A percentile compares a stretch with the other conserved stretches of the same genome.
Evolutionary conservation across 192 early-diverging fungal species (phyloP).

Genomic region (Coemansia sp.): DNA sequence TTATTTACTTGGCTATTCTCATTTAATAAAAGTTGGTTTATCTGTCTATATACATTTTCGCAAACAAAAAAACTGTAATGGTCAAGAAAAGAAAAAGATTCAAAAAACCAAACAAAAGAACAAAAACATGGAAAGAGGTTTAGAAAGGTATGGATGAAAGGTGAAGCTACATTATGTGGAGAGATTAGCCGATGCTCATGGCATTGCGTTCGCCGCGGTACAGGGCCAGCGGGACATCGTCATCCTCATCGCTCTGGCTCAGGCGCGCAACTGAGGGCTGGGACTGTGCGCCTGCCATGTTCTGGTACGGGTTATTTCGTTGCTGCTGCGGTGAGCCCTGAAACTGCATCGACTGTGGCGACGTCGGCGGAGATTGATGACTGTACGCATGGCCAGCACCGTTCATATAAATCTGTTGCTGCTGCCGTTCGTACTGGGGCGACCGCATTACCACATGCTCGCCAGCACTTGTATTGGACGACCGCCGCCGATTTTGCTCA

Average conservation of each 20-base stretch:
- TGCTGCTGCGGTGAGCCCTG: constrained; percentile 9
- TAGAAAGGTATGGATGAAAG: neutral
- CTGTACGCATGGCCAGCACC: constrained; percentile 2
- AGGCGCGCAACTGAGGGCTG: constrained; percentile 13
- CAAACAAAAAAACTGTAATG: too few species aligned
- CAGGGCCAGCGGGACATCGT: constrained; percentile 64
- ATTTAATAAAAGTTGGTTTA: too few species aligned
- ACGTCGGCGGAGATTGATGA: constrained; percentile 9
- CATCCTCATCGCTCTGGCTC: constrained; percentile 58
- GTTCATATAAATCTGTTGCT: constrained; percentile 54
- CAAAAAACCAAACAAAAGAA: too few species aligned
- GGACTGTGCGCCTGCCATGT: constrained; percentile 6
- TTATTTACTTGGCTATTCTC: too few species aligned
- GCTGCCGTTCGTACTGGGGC: constrained; percentile 56
- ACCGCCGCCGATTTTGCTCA: constrained; percentile 27
- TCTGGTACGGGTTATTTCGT: constrained; percentile 4
- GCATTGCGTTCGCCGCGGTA: constrained; percentile 56
- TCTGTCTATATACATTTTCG: too few species aligned
- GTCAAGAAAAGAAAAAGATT: too few species aligned
- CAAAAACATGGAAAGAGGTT: too few species aligned
- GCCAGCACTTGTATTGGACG: constrained; percentile 18
- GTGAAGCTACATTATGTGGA: neutral
- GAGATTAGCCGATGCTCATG: constrained; percentile 39
- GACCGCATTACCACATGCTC: constrained; percentile 49
- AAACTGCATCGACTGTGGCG: constrained; percentile 7